These are phyloP conservation scores for Sporothrix euskadiensis DNA, from an alignment of 2,329 filamentous ascomycete genomes.

Conservation along the genomic window DNA sequence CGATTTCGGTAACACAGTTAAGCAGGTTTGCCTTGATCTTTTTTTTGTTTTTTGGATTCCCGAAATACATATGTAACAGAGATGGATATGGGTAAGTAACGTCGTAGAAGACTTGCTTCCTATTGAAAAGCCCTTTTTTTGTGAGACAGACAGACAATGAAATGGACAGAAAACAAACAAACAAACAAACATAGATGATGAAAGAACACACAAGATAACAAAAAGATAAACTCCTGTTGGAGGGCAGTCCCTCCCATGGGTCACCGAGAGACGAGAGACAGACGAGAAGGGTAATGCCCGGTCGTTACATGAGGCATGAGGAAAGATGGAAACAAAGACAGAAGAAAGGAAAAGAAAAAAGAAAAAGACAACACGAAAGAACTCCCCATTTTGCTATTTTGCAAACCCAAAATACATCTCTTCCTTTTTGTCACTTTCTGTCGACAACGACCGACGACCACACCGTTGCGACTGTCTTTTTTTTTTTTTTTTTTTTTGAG, in stretches of 20 bases:
- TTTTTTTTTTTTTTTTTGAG: not conserved
- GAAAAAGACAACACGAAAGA: not conserved
- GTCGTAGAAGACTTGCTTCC: not conserved
- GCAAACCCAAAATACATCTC: not conserved
- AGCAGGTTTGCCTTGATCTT: not conserved
- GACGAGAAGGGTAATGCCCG: not conserved
- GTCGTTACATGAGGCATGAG: constrained; percentile 9
- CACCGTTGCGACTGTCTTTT: not conserved
- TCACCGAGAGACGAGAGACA: not conserved
- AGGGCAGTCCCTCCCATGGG: not conserved
- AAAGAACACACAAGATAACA: not conserved
- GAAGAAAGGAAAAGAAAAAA: not conserved
- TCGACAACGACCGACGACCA: not conserved
- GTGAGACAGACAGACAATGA: not conserved
- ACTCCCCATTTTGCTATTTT: constrained; percentile 13
- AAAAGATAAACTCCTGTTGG: constrained; percentile 6
- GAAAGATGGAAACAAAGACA: not conserved
- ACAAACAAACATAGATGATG: not conserved
- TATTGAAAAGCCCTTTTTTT: not conserved
- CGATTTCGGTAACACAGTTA: not conserved
- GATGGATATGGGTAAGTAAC: not conserved
- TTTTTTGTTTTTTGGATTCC: not conserved
- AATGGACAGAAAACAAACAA: not conserved
- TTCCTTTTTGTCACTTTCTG: not conserved
- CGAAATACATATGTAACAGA: not conserved